Base-by-base conservation (phyloP, 768 basidiomycete species). In the Gloeostereum incarnatum region DNA sequence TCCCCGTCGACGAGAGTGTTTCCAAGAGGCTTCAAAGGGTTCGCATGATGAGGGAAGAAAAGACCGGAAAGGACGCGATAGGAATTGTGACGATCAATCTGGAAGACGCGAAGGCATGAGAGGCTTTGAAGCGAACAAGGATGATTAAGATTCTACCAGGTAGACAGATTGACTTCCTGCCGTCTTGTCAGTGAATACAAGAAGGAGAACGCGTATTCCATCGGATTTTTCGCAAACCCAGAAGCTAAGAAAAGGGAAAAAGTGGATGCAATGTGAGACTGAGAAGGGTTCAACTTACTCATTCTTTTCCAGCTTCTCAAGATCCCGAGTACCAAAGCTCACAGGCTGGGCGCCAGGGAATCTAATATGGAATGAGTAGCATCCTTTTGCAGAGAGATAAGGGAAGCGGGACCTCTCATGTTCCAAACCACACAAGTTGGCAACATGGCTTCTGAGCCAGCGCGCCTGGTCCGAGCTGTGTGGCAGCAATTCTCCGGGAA, bases 191-290 rank as follows among this genome's bases (percentile, higher is more conserved):
- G 81, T 71, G 56, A 72, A 65, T 35, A 98, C 71, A 42, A 94
- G 63, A 36, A 98, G 74, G 20, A 99, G 66, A 27, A 98, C 87
- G 24, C 96, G 78, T 36, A 99, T 56, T 9, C 96, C 96, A 54
- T 98, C 96, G 9, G 90, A 94, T 66, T 98, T 98, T 66, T 99
- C 96, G 62, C 92, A 96, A 30, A 99, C 96, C 94, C 94, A 99
- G 59, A 86, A 99, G 55, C 93, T 97, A 54, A 13, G 33, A 13
- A 3, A 30, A 21, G 33, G n/a, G n/a, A n/a, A n/a, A n/a, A n/a
- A n/a, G n/a, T n/a, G n/a, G n/a, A n/a, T n/a, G 33, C 1, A 43
- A 5, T 33, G 34, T 29, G 23, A 34, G 44, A 30, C 17, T 30
- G 31, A 38, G 19, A 3, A 35, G 18, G 20, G n/a, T n/a, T n/a